A percentile compares a stretch with the other conserved stretches of the same genome.
Conservation (phyloP, 2,329 filamentous ascomycete species). For the Magnaporthales sp. region DNA sequence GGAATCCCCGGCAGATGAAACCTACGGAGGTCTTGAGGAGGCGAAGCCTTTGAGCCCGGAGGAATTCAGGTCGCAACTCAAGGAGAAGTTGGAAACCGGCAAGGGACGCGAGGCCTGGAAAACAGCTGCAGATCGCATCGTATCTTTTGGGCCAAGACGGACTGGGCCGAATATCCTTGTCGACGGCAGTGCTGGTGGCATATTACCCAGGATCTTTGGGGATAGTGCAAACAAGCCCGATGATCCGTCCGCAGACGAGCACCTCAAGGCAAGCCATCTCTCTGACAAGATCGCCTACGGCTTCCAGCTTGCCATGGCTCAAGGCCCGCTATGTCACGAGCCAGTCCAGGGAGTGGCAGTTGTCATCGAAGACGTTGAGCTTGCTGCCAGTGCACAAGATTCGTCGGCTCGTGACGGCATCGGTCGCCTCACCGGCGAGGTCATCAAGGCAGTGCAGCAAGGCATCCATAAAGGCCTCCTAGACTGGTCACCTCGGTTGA, state of each 20-base stretch:
- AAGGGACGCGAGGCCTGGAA: conserved; percentile 74
- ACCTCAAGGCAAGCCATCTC: conserved; percentile 57
- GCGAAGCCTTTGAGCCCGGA: conserved; percentile 52
- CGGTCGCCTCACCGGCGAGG: conserved; percentile 80
- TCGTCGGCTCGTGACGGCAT: conserved; percentile 53
- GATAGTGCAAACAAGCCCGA: conserved; percentile 14
- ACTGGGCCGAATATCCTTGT: conserved; percentile 84
- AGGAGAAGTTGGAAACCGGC: conserved; percentile 57
- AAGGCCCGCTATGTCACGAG: conserved; percentile 87
- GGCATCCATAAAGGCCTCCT: conserved; percentile 80
- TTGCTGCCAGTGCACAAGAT: conserved; percentile 46
- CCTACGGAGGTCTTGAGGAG: conserved; percentile 29
- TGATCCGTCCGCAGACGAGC: conserved; percentile 34
- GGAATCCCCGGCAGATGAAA: conserved; percentile 21
- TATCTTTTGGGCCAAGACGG: conserved; percentile 81
- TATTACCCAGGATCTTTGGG: conserved; percentile 63
- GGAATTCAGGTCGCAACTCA: conserved; percentile 71
- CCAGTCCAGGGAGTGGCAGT: conserved; percentile 90
- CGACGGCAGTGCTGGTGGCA: conserved; percentile 65
- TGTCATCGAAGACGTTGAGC: conserved; percentile 70
- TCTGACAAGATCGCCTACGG: conserved; percentile 87
- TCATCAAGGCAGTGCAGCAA: conserved; percentile 81
- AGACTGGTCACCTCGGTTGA: conserved; percentile 91
- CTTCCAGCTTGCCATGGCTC: conserved; percentile 84
- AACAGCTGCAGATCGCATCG: conserved; percentile 67